Evolutionary conservation across 139 green algal genomes (phyloP).

Genomic region (Volvox reticuliferus): DNA sequence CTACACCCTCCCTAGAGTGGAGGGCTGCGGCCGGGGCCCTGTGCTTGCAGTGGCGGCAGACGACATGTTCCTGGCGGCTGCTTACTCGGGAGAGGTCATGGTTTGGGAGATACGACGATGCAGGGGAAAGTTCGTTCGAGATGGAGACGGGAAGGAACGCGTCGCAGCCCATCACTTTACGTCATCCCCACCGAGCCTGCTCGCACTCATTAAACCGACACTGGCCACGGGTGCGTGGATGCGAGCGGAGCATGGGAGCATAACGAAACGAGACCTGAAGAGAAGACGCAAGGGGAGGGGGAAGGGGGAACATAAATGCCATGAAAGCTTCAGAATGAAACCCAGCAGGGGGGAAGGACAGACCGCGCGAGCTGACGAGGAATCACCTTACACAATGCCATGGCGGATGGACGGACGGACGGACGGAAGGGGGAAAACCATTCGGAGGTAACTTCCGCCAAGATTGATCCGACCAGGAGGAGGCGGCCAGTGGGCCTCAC

Average conservation of each 20-base stretch:
- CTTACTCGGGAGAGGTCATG: slow-evolving; percentile 10
- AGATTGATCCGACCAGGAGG: too few relatives aligned
- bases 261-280: too few relatives aligned
- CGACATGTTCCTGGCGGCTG: background rate
- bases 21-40: slow-evolving; percentile 21
- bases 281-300: too few relatives aligned
- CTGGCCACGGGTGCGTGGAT: background rate
- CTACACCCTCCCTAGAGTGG: background rate
- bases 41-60: slow-evolving; percentile 18
- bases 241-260: background rate
- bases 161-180: background rate
- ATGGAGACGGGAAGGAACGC: background rate
- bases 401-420: too few relatives aligned
- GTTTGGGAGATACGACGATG: slow-evolving; percentile 1
- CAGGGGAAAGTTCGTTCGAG: background rate
- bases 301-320: too few relatives aligned
- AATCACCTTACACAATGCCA: too few relatives aligned
- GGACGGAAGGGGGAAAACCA: too few relatives aligned
- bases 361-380: too few relatives aligned
- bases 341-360: too few relatives aligned
- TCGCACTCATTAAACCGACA: slow-evolving; percentile 17
- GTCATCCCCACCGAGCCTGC: background rate
- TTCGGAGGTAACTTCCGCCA: too few relatives aligned
- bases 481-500: too few relatives aligned
- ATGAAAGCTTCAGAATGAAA: too few relatives aligned